Base-by-base conservation (phyloP, 2,329 filamentous ascomycete genomes). In the Pseudogymnoascus sp. region DNA sequence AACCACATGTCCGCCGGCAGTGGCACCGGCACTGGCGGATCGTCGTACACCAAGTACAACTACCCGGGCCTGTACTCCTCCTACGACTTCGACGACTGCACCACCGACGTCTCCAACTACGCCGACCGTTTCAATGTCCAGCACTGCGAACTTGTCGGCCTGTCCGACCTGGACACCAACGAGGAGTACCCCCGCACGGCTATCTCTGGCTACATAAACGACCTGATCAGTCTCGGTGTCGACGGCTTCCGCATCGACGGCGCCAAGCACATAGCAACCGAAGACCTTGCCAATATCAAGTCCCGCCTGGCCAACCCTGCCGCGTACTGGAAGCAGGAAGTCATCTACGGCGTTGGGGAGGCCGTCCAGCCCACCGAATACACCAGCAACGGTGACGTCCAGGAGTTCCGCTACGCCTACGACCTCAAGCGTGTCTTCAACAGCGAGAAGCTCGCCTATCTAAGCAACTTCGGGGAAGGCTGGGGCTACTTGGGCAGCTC, bases 271-370 rank as follows among this genome's bases (percentile, higher is more conserved):
- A 53, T 53, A 28, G 47, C 47, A 53, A 53, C 47, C 12, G 47
- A 53, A 31, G 47, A 53, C 47, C 47, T 53, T 53, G 47, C 47
- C 16, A 53, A 53, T 18, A 53, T 53, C 47, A 53, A 53, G 25
- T 53, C 47, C n/a, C 47, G 47, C 8, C 25, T 53, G 25, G 47
- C 47, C 25, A 53, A 53, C 23, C 47, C 47, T 25, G n/a, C 47
- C 47, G 47, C 47, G 25, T 53, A 53, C 47, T 53, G 47, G 47
- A 53, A 53, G 25, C 47, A 53, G n/a, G 47, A 53, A n/a, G 47
- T 53, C 47, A 53, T 53, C 47, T 53, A 53, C 8, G 47, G 47
- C n/a, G 47, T 25, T 11, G 47, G 47, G 25, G 47, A 53, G 25
- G 47, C 47, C 8, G 47, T 53, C 14, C 23, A 31, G 23, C 47